Base-by-base conservation (phyloP, 176 grass and related monocot species). In the Neostapfia colusana region DNA sequence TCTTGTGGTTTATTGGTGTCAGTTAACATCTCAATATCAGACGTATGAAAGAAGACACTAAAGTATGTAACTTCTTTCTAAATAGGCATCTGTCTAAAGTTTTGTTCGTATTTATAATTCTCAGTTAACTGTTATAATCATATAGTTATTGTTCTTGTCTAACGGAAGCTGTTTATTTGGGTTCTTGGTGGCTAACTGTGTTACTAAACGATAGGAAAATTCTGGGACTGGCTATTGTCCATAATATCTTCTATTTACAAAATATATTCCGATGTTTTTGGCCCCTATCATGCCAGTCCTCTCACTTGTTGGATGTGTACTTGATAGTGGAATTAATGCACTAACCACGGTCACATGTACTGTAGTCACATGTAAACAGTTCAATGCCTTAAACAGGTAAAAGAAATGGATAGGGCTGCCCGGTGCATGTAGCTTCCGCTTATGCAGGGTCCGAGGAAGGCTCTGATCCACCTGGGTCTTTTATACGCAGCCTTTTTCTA, bases 141-240 rank as follows among this genome's bases (percentile, higher is more conserved):
- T 40, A 21, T 63, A 10, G 21, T 74, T 82, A 15, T 73, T 65
- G 8, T 37, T 74, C 18, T 67, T 35, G 24, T 74, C 24, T 75
- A 58, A 25, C 61, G 18, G 24, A 37, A 46, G 12, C 17, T n/a
- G 75, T 57, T 36, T 63, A 9, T 66, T 65, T 74, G 60, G 10
- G 31, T 23, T 10, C 42, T 74, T 45, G 11, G 0, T 76, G 49
- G 5, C 25, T 67, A 75, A 15, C 53, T 28, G 39, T 76, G 35
- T 26, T 59, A 6, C 14, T 69, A 15, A 83, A 49, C 1, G 7
- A 67, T 49, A 61, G 17, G 10, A 60, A 27, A 17, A 12, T 76
- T 59, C 16, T 60, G 14, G 23, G 38, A 74, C 42, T 9, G 25
- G 38, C 24, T 31, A 59, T 26, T 14, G 53, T 28, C 20, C 9